Evolutionary conservation across 2,329 filamentous ascomycete species (phyloP).

Genomic region (Aphanocladium album): DNA sequence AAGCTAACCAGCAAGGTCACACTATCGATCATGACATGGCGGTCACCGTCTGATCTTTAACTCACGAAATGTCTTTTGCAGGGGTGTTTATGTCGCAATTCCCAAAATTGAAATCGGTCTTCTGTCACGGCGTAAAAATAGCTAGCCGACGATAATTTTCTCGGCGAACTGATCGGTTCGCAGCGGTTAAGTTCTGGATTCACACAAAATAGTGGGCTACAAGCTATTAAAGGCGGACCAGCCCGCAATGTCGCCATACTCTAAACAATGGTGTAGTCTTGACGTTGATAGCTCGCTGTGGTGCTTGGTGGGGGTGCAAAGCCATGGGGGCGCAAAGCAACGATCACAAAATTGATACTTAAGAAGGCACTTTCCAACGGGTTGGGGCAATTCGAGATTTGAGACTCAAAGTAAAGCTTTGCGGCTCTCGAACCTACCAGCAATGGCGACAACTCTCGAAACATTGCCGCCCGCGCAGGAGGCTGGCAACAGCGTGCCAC

Average conservation of each 20-base stretch:
- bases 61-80: too few species aligned
- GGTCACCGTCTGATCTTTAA: too few species aligned
- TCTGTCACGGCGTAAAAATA: too few species aligned
- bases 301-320: neutral
- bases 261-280: constrained; percentile 5
- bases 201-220: neutral
- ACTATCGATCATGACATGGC: too few species aligned
- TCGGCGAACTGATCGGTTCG: neutral
- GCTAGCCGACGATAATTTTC: neutral
- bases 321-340: neutral
- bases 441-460: neutral
- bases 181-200: neutral
- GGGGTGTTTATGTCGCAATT: neutral
- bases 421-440: neutral
- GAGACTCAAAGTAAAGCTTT: neutral
- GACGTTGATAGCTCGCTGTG: neutral
- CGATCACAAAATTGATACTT: neutral
- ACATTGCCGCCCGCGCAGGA: neutral
- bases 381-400: neutral
- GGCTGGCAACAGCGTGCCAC: neutral
- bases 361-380: neutral
- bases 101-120: neutral
- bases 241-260: constrained; percentile 12
- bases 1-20: too few species aligned
- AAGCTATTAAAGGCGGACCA: neutral